Evolutionary conservation across 495 filamentous ascomycete genomes (phyloP), one percentile per base, ranked within the genome.

Genomic region (Parathielavia hyrcaniae): DNA sequence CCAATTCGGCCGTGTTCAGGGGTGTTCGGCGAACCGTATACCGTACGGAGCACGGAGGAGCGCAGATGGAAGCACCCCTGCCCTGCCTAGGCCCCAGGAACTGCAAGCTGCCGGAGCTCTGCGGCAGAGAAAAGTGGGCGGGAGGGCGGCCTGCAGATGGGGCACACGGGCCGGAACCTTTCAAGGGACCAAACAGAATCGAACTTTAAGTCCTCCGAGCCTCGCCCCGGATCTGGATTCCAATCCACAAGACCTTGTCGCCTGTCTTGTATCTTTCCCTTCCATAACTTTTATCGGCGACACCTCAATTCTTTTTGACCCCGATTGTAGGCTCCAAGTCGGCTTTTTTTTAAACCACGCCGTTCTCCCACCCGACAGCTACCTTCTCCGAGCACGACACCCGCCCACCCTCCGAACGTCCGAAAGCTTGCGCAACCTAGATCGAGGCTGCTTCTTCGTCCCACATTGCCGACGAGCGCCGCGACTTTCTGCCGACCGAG

Each of bases 131-230:
- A 46, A 49, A 54, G 50, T 59, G 57, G 50, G 30, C 56, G 38
- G 26, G 23, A 45, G 26, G 22, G 56, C 13, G 49, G 35, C 41
- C 50, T 53, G 57, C 50, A 51, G 20, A 58, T 14, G 57, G 41
- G 30, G 30, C 30, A 22, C 50, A 16, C 35, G 41, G 30, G 53
- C 32, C 50, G 22, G 13, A 16, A 5, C 17, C 10, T 9, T 41
- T 14, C 20, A n/a, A 10, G 41, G 41, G 26, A 23, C 53, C 30
- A 55, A 55, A 55, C 53, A 58, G 50, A 51, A 30, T 40, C 19
- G 17, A 43, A 20, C 41, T n/a, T 47, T 55, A 61, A 56, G 49
- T 40, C 49, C 50, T 38, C 22, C 44, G 57, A 52, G 47, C 52
- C 52, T 61, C 52, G 52, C 52, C 46, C 51, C 30, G 32, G 38